A percentile compares a stretch with the other conserved stretches of the same genome.
phyloP scores from a whole-genome alignment of 768 basidiomycete genomes.

The Lactarius indigo region DNA sequence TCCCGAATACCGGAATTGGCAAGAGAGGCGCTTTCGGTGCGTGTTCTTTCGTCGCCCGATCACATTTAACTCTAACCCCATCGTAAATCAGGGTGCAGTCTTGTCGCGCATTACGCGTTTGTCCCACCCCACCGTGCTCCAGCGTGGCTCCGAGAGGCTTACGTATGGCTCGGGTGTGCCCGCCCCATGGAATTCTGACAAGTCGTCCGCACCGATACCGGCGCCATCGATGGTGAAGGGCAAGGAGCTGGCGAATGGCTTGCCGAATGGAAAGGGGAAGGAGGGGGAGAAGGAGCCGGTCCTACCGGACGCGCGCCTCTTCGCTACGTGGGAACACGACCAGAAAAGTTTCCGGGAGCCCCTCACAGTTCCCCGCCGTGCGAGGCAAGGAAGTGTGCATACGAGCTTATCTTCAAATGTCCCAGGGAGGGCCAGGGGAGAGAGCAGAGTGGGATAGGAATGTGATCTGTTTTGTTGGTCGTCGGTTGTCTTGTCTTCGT shows the following conservation, averaged over 20 bases:
- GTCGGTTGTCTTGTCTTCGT: slow-evolving; percentile 10
- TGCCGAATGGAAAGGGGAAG: slow-evolving; percentile 31
- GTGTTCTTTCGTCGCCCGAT: slow-evolving; percentile 27
- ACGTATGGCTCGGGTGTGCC: slow-evolving; percentile 39
- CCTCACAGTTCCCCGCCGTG: slow-evolving; percentile 31
- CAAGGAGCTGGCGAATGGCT: slow-evolving; percentile 27
- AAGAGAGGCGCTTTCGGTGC: slow-evolving; percentile 61
- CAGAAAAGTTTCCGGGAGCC: slow-evolving; percentile 41
- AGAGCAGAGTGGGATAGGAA: slow-evolving; percentile 23
- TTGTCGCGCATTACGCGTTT: slow-evolving; percentile 59
- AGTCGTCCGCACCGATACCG: slow-evolving; percentile 24
- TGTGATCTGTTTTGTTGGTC: slow-evolving; percentile 1
- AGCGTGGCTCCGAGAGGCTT: slow-evolving; percentile 43
- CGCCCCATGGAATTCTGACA: slow-evolving; percentile 46
- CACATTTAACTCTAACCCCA: background rate
- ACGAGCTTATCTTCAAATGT: slow-evolving; percentile 19
- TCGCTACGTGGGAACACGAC: slow-evolving; percentile 50
- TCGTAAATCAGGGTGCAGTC: slow-evolving; percentile 47
- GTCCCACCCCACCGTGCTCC: slow-evolving; percentile 60
- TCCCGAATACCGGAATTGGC: slow-evolving; percentile 67
- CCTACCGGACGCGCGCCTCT: slow-evolving; percentile 47
- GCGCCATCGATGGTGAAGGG: slow-evolving; percentile 28
- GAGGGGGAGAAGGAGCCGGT: slow-evolving; percentile 29
- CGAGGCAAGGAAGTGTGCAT: slow-evolving; percentile 25
- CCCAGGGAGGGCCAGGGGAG: slow-evolving; percentile 21